A percentile compares a stretch with the other conserved stretches of the same genome.
phyloP scores from a whole-genome alignment of 768 basidiomycete genomes.

The Agaricus bisporus region DNA sequence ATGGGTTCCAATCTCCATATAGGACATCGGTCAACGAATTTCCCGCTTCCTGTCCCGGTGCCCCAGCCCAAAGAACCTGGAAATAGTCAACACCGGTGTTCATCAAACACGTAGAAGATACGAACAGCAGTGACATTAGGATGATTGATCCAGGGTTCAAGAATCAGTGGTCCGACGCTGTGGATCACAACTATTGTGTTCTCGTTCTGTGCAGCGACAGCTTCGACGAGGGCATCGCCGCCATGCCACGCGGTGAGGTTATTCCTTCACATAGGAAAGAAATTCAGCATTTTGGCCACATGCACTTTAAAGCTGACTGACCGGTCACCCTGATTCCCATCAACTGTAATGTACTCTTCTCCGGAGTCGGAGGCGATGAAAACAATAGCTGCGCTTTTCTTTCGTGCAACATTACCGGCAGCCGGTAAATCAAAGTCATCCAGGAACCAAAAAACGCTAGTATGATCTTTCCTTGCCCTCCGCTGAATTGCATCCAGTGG shows the following conservation, averaged over 20 bases:
- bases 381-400: slow-evolving; percentile 64
- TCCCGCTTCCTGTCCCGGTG: slow-evolving; percentile 65
- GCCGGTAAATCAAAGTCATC: slow-evolving; percentile 58
- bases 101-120: slow-evolving; percentile 17
- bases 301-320: slow-evolving; percentile 16
- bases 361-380: slow-evolving; percentile 83
- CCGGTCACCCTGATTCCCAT: slow-evolving; percentile 75
- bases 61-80: slow-evolving; percentile 59
- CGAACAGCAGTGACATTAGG: slow-evolving; percentile 65
- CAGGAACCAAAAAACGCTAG: slow-evolving; percentile 61
- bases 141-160: slow-evolving; percentile 66
- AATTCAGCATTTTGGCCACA: neutral
- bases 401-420: slow-evolving; percentile 41
- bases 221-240: slow-evolving; percentile 64
- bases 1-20: slow-evolving; percentile 65
- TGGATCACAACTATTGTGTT: slow-evolving; percentile 72
- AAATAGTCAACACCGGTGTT: slow-evolving; percentile 11
- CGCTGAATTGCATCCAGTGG: slow-evolving; percentile 79
- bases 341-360: slow-evolving; percentile 75
- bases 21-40: slow-evolving; percentile 67
- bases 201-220: slow-evolving; percentile 60
- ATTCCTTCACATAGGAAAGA: slow-evolving; percentile 25
- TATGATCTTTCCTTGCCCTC: slow-evolving; percentile 61
- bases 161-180: slow-evolving; percentile 52
- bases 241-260: slow-evolving; percentile 73